These are phyloP conservation scores for Suillus ampliporus DNA, from an alignment of 768 basidiomycete genomes.

Conservation along the genomic window DNA sequence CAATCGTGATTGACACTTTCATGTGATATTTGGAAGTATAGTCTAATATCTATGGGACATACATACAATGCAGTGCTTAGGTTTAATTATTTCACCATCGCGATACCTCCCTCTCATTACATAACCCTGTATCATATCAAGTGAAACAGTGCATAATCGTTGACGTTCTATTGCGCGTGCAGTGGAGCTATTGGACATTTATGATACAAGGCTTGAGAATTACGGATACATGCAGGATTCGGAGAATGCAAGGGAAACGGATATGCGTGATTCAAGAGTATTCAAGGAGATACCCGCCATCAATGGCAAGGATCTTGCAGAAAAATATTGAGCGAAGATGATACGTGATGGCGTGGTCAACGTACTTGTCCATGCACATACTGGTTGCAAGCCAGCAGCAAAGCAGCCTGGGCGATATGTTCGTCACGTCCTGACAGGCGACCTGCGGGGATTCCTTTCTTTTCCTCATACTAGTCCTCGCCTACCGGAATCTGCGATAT, in stretches of 20 bases:
- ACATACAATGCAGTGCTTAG: neutral
- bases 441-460: conserved; percentile 42
- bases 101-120: neutral
- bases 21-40: neutral
- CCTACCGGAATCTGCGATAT: conserved; percentile 36
- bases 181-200: neutral
- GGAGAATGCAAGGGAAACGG: neutral
- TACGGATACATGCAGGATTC: neutral
- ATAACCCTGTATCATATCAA: neutral
- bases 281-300: conserved; percentile 35
- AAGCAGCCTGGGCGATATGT: conserved; percentile 41
- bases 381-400: conserved; percentile 38
- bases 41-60: neutral
- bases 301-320: conserved; percentile 27
- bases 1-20: neutral
- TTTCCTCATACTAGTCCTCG: conserved; percentile 35
- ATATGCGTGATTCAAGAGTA: conserved; percentile 24
- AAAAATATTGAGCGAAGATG: neutral
- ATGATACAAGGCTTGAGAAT: neutral
- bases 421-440: conserved; percentile 41
- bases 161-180: too few relatives aligned
- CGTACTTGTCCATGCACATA: conserved; percentile 43
- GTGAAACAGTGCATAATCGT: neutral
- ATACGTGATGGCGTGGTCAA: neutral
- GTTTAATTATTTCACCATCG: neutral